phyloP scores from a whole-genome alignment of 2,329 filamentous ascomycete genomes.

The Monosporascus ibericus region DNA sequence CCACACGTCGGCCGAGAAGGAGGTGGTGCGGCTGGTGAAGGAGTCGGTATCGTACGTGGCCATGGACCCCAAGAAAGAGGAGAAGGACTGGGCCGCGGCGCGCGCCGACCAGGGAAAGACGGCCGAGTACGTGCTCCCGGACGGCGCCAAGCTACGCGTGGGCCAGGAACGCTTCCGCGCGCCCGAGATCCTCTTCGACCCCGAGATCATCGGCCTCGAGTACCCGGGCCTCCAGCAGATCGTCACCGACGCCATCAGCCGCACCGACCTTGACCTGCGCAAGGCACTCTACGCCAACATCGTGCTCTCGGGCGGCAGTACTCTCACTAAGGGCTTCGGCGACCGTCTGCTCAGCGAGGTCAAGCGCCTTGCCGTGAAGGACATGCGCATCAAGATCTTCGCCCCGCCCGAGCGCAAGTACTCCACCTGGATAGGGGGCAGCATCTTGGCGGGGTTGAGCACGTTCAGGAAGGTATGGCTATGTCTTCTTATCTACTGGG shows the following conservation, averaged over 20 bases:
- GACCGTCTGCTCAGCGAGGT: conserved; percentile 89
- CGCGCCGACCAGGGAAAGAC: conserved; percentile 73
- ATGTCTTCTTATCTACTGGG: background rate
- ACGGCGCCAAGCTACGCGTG: conserved; percentile 87
- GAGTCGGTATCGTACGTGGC: conserved; percentile 92
- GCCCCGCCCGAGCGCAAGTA: conserved; percentile 96
- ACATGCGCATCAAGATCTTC: conserved; percentile 99
- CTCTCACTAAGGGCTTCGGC: conserved; percentile 93
- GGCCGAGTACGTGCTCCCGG: conserved; percentile 83
- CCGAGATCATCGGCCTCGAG: conserved; percentile 92
- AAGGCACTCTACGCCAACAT: conserved; percentile 95
- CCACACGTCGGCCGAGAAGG: conserved; percentile 97
- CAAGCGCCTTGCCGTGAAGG: conserved; percentile 89
- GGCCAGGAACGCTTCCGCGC: conserved; percentile 92
- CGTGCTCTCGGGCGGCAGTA: conserved; percentile 92
- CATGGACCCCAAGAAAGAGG: conserved; percentile 83
- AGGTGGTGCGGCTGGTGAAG: conserved; percentile 96
- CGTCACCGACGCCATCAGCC: conserved; percentile 89
- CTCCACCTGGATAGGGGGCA: conserved; percentile 98
- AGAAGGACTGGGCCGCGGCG: conserved; percentile 87
- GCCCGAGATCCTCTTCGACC: conserved; percentile 95
- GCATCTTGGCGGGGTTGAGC: conserved; percentile 91
- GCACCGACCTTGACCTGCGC: conserved; percentile 91
- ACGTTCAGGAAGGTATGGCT: conserved; percentile 88
- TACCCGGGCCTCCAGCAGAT: conserved; percentile 98